Conservation (phyloP, 192 early-diverging fungal species). For the Diversispora epigaea region DNA sequence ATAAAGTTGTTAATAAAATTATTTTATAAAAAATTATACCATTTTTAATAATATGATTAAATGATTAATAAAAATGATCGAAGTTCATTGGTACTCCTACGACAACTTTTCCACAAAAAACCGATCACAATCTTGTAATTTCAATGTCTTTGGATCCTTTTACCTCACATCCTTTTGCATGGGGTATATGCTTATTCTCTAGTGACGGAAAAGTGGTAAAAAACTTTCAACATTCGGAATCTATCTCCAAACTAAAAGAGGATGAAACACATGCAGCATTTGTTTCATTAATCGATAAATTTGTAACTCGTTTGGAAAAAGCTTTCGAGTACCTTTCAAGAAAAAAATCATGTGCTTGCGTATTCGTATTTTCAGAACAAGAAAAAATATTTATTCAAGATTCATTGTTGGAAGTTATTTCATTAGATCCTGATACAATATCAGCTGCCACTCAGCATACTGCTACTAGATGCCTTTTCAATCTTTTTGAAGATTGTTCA, state of each 20-base stretch:
- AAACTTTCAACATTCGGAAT: background rate
- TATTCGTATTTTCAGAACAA: slow-evolving; percentile 27
- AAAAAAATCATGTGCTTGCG: slow-evolving; percentile 9
- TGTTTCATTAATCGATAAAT: slow-evolving; percentile 15
- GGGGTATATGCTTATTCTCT: slow-evolving; percentile 16
- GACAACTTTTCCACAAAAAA: slow-evolving; percentile 3
- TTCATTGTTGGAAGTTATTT: slow-evolving; percentile 12
- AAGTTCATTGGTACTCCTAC: slow-evolving; percentile 16
- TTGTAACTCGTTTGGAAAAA: slow-evolving; percentile 24
- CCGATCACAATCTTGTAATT: slow-evolving; percentile 28
- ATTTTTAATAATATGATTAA: background rate
- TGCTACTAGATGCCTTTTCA: slow-evolving; percentile 24
- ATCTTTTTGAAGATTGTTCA: slow-evolving; percentile 28
- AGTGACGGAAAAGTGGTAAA: slow-evolving; percentile 11
- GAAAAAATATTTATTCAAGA: slow-evolving; percentile 23
- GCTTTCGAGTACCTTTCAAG: slow-evolving; percentile 12
- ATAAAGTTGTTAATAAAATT: too few relatives aligned
- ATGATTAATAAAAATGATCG: background rate
- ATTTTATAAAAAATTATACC: background rate
- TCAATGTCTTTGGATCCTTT: slow-evolving; percentile 31
- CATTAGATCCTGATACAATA: background rate
- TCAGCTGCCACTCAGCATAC: background rate
- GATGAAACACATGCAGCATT: slow-evolving; percentile 6
- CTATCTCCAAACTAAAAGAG: slow-evolving; percentile 4
- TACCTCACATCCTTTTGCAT: slow-evolving; percentile 11